Conservation (phyloP, 805 yeast species). For the Clavispora vitiphila region DNA sequence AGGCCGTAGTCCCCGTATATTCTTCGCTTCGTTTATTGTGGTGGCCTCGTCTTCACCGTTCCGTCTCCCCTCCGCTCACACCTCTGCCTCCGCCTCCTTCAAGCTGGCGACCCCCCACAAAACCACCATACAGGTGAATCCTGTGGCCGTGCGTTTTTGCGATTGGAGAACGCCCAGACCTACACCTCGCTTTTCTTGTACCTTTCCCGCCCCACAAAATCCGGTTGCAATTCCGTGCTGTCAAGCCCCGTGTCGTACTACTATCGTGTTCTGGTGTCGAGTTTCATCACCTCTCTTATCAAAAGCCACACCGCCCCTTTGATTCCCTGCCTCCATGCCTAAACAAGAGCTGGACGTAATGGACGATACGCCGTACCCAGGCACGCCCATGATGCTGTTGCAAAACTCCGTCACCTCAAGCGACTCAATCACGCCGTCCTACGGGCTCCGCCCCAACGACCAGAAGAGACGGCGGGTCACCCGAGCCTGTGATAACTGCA, state of each 20-base stretch:
- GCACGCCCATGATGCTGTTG: not conserved
- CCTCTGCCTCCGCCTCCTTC: no score
- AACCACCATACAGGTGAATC: not conserved
- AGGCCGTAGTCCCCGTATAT: no score
- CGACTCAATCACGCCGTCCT: not conserved
- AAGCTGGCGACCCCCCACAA: conserved; percentile 1
- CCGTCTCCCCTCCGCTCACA: no score
- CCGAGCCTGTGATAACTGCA: conserved; percentile 71
- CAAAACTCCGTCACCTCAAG: not conserved
- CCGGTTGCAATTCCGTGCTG: no score
- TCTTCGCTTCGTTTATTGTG: no score
- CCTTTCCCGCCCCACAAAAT: not conserved
- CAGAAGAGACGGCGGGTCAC: conserved; percentile 60
- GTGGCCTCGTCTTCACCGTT: no score
- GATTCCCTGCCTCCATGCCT: not conserved
- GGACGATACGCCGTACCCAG: not conserved
- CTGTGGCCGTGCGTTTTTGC: not conserved
- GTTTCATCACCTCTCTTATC: no score
- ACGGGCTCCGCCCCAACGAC: conserved; percentile 8
- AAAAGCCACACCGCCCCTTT: no score
- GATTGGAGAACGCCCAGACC: not conserved
- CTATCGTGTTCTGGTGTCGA: no score
- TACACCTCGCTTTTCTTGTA: not conserved
- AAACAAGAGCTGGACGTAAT: not conserved
- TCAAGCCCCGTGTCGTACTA: no score